These are phyloP conservation scores for Spizellomyces punctatus DNA, from an alignment of 192 early-diverging fungal genomes.

Conservation along the genomic window DNA sequence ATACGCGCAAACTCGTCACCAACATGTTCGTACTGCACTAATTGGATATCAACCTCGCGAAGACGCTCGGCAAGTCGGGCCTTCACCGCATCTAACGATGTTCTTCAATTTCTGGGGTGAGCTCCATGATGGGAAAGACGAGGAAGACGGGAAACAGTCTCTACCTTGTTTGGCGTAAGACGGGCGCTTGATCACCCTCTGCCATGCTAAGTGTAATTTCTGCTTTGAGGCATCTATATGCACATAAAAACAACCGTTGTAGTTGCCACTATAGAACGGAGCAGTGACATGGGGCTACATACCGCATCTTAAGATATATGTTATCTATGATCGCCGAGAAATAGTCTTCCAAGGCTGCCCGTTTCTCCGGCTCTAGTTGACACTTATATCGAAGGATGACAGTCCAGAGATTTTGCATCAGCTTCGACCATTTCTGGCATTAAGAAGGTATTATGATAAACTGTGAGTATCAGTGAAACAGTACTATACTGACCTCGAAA, in stretches of 20 bases:
- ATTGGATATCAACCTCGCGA: constrained; percentile 5
- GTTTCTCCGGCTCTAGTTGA: constrained; percentile 2
- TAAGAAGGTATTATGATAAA: too few relatives aligned
- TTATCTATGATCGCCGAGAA: constrained; percentile 16
- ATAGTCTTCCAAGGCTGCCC: constrained; percentile 4
- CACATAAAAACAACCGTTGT: not conserved
- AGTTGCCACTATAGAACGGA: not conserved
- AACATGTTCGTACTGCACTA: constrained; percentile 7
- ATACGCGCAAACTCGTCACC: constrained; percentile 18
- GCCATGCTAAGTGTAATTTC: not conserved
- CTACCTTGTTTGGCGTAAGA: not conserved
- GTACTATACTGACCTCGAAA: not conserved
- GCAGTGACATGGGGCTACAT: not conserved
- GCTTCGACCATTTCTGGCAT: constrained; percentile 2
- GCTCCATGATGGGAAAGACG: not conserved
- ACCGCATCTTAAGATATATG: constrained; percentile 18
- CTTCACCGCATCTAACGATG: not conserved
- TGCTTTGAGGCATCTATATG: constrained; percentile 9
- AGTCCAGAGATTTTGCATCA: not conserved
- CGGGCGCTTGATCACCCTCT: not conserved
- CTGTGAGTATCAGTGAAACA: too few relatives aligned
- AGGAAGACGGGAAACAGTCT: not conserved
- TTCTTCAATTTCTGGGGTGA: not conserved
- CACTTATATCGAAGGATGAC: constrained; percentile 5
- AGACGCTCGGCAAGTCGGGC: not conserved